Percentiles rank a stretch among this genome's conserved stretches.
These are phyloP conservation scores for Hydnum rufescens DNA, from an alignment of 768 basidiomycete genomes.

Conservation along the genomic window DNA sequence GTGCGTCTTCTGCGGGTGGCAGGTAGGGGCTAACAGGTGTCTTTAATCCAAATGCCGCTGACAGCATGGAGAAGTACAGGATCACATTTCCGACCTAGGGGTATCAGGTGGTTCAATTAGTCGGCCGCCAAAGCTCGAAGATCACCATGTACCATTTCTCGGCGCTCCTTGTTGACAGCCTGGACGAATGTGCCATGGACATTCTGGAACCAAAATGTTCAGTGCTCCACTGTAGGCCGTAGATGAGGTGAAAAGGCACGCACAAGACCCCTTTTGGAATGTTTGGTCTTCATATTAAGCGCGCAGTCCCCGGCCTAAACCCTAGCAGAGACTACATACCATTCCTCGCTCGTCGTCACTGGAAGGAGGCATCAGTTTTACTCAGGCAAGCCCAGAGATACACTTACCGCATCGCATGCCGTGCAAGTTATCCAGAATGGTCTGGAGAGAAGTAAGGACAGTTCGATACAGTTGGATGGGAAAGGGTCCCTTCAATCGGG, in stretches of 20 bases:
- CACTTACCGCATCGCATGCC: conserved; percentile 57
- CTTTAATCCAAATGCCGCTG: conserved; percentile 64
- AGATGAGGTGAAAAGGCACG: no score
- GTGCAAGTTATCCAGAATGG: conserved; percentile 74
- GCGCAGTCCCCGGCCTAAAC: no score
- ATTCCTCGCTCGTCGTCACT: conserved; percentile 90
- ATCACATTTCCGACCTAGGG: conserved; percentile 84
- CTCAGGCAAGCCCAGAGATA: not conserved
- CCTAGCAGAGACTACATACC: no score
- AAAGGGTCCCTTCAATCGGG: conserved; percentile 89
- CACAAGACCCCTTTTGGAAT: no score
- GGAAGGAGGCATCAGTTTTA: not conserved
- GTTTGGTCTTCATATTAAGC: no score
- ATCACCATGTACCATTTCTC: conserved; percentile 38
- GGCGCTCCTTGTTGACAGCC: conserved; percentile 73
- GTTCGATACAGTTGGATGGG: conserved; percentile 70
- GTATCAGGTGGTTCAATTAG: not conserved
- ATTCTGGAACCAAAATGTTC: no score
- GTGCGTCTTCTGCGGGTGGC: conserved; percentile 75
- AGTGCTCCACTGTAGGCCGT: no score
- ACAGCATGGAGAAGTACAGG: conserved; percentile 64
- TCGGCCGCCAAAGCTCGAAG: not conserved
- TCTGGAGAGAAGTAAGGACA: conserved; percentile 63
- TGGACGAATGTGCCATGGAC: conserved; percentile 80
- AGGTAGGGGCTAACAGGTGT: conserved; percentile 92